phyloP scores from a whole-genome alignment of 2,329 filamentous ascomycete genomes.

The Pyricularia pennisetigena region DNA sequence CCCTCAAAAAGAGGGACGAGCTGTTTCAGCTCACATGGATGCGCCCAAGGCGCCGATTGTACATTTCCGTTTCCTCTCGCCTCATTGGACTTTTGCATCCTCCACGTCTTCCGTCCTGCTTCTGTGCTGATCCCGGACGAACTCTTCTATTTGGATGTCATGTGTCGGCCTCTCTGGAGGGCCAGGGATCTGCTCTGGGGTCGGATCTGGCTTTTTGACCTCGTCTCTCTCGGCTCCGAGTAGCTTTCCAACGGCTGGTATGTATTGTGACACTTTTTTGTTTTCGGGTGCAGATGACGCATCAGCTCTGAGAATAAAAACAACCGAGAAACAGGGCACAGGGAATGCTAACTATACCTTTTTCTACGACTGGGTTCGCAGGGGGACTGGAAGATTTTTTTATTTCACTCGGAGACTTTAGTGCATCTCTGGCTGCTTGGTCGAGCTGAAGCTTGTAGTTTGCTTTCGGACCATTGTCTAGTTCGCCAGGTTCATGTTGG shows the following conservation, averaged over 20 bases:
- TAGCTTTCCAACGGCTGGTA: conserved; percentile 31
- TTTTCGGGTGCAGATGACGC: background rate
- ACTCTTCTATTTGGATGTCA: conserved; percentile 40
- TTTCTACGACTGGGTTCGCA: conserved; percentile 28
- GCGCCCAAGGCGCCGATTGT: background rate
- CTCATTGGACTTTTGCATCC: background rate
- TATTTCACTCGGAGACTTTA: conserved; percentile 11
- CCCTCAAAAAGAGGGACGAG: conserved; percentile 1
- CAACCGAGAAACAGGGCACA: background rate
- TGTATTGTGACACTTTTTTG: conserved; percentile 22
- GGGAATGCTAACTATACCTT: conserved; percentile 22
- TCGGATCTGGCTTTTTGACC: conserved; percentile 13
- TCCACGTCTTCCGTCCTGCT: conserved; percentile 23
- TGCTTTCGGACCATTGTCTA: background rate
- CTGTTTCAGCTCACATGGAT: conserved; percentile 2
- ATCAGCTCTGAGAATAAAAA: background rate
- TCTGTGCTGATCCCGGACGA: conserved; percentile 40
- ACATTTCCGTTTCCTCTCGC: background rate
- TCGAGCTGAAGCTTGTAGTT: conserved; percentile 35
- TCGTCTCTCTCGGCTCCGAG: conserved; percentile 22
- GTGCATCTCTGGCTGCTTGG: conserved; percentile 25
- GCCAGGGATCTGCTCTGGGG: conserved; percentile 14
- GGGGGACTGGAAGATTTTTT: conserved; percentile 7
- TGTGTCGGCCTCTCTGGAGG: conserved; percentile 34
- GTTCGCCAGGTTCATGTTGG: background rate